Conservation (phyloP, 148 eudicot genomes). For the Nepenthes mirabilis region DNA sequence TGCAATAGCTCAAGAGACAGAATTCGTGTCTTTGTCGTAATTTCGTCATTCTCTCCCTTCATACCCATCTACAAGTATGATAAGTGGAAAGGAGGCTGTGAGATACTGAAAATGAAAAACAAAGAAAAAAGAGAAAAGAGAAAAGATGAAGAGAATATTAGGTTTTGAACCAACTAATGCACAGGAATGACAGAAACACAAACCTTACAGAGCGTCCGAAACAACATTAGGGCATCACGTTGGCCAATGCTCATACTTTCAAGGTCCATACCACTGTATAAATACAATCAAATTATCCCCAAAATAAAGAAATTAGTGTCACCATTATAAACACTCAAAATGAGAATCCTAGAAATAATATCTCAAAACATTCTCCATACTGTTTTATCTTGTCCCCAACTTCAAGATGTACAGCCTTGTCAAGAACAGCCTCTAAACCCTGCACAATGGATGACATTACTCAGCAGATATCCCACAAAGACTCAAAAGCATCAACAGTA, state of each 20-base stretch:
- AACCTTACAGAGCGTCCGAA: conserved; percentile 98
- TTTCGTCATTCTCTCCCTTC: conserved; percentile 95
- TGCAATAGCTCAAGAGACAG: conserved; percentile 92
- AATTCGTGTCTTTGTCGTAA: conserved; percentile 76
- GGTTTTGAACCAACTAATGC: background rate
- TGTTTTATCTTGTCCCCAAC: conserved; percentile 62
- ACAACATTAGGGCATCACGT: conserved; percentile 84
- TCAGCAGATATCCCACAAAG: background rate
- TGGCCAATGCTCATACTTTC: conserved; percentile 82
- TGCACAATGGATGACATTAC: conserved; percentile 14
- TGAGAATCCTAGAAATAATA: conserved; percentile 2
- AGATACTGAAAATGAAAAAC: conserved; percentile 5
- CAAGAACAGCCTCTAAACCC: conserved; percentile 98
- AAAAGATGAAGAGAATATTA: background rate
- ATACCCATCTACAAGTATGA: conserved; percentile 78
- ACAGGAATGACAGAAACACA: conserved; percentile 6
- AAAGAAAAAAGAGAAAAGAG: background rate
- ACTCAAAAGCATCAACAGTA: background rate
- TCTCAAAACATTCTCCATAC: conserved; percentile 23
- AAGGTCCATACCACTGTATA: conserved; percentile 62
- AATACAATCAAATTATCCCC: background rate
- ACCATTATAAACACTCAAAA: conserved; percentile 3
- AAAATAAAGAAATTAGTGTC: conserved; percentile 7
- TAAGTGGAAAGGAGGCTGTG: conserved; percentile 8
- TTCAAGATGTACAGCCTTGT: conserved; percentile 94